Evolutionary conservation across 768 basidiomycete species (phyloP), one percentile per base, ranked within the genome.

Genomic region (Obba rivulosa): DNA sequence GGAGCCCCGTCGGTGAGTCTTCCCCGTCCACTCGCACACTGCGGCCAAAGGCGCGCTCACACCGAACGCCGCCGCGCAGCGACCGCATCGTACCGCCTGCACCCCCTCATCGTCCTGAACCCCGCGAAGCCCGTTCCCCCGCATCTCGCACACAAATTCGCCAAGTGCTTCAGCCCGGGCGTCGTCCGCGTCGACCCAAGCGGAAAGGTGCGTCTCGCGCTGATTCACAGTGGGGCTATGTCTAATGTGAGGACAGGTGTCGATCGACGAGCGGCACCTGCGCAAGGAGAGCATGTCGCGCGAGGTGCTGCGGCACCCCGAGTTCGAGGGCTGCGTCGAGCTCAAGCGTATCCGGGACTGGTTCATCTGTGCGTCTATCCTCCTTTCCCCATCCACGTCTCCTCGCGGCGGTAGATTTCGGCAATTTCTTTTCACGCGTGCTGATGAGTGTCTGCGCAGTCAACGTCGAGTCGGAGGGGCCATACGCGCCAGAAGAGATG

Each of bases 31-130:
- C 28, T n/a, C n/a, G n/a, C n/a, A n/a, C n/a, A n/a, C n/a, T n/a
- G n/a, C n/a, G n/a, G n/a, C n/a, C n/a, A n/a, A n/a, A n/a, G n/a
- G n/a, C n/a, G n/a, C n/a, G n/a, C n/a, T n/a, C n/a, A n/a, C n/a
- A n/a, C n/a, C n/a, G n/a, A n/a, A n/a, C n/a, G n/a, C n/a, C n/a
- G n/a, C 38, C 8, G 24, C n/a, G 45, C n/a, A 93, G 95, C 95
- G 3, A 97, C 94, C 7, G 95, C 96, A 2, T 90, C 93, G 0
- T 99, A 98, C 63, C 87, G 96, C 43, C 76, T 96, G 5, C 78
- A 96, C 24, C 96, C 96, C 0, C 75, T 87, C 55, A 87, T 99
- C 63, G 64, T 74, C 42, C 69, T 86, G 52, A 78, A 79, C 59
- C 82, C 85, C 36, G 71, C 70, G 50, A 80, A 83, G 53, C 86